Conservation (phyloP, 164 flowering plant genomes). For the Piper betle region DNA sequence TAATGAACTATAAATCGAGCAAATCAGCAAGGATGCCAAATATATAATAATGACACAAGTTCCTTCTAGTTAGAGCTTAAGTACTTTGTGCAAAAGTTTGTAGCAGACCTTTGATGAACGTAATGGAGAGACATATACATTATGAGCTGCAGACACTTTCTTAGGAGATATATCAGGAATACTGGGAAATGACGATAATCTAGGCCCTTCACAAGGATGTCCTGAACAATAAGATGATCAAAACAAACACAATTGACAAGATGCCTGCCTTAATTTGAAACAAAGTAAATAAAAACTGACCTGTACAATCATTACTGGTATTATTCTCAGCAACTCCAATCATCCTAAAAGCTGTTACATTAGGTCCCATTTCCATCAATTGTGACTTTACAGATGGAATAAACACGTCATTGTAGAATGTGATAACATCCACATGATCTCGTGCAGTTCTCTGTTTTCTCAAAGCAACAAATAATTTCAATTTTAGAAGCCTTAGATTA, state of each 20-base stretch:
- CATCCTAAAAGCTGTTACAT: conserved; percentile 29
- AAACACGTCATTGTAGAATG: conserved; percentile 87
- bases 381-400: conserved; percentile 75
- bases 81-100: no score
- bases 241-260: no score
- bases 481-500: conserved; percentile 12
- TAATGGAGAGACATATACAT: conserved; percentile 95
- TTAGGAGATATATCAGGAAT: conserved; percentile 99
- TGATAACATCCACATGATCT: conserved; percentile 81
- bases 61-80: no score
- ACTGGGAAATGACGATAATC: conserved; percentile 61
- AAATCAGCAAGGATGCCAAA: no score
- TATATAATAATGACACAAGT: no score
- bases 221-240: conserved; percentile 20
- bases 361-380: conserved; percentile 65
- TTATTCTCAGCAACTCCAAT: conserved; percentile 37
- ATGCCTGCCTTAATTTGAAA: background rate
- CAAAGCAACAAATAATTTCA: conserved; percentile 6
- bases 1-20: no score
- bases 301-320: conserved; percentile 40
- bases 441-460: conserved; percentile 53
- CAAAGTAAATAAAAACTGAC: background rate
- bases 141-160: conserved; percentile 85
- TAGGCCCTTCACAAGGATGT: conserved; percentile 74
- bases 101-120: conserved; percentile 74